These are phyloP conservation scores for Arbutus unedo DNA, from an alignment of 148 eudicot species.

Conservation along the genomic window DNA sequence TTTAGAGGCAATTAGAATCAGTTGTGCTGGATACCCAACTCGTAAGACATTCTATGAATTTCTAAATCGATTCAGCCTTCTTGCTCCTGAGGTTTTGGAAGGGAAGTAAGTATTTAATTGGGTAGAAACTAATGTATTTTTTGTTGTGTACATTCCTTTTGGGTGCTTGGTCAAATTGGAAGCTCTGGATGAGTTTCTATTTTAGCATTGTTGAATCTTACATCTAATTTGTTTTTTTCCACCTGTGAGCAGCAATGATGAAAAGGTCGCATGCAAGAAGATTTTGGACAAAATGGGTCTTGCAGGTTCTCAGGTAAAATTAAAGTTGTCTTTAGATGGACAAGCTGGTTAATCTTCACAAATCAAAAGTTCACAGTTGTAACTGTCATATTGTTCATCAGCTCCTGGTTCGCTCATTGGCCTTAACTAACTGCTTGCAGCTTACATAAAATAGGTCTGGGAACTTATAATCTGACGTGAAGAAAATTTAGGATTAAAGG, in stretches of 20 bases:
- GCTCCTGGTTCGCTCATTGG: neutral
- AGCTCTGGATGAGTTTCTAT: slow-evolving; percentile 13
- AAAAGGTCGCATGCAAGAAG: slow-evolving; percentile 66
- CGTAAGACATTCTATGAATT: slow-evolving; percentile 81
- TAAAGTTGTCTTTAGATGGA: slow-evolving; percentile 7
- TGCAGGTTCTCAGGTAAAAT: slow-evolving; percentile 75
- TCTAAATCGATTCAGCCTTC: slow-evolving; percentile 69
- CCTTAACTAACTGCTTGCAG: neutral
- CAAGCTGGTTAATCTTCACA: neutral
- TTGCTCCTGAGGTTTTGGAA: slow-evolving; percentile 72
- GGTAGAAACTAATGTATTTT: neutral
- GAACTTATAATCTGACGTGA: neutral
- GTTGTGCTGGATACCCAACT: slow-evolving; percentile 97
- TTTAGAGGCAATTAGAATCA: slow-evolving; percentile 95
- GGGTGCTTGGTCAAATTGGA: slow-evolving; percentile 4
- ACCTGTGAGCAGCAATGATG: slow-evolving; percentile 51
- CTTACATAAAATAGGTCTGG: neutral
- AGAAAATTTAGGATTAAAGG: slow-evolving; percentile 6
- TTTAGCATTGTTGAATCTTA: slow-evolving; percentile 5
- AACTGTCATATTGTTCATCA: neutral
- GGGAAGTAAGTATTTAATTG: slow-evolving; percentile 59
- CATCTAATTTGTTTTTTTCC: slow-evolving; percentile 16
- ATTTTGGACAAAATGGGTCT: slow-evolving; percentile 82
- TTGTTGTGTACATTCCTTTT: neutral
- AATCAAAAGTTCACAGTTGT: neutral